Evolutionary conservation across 139 green algal genomes (phyloP), one percentile per base, ranked within the genome.

Genomic region (Ostreobium quekettii): DNA sequence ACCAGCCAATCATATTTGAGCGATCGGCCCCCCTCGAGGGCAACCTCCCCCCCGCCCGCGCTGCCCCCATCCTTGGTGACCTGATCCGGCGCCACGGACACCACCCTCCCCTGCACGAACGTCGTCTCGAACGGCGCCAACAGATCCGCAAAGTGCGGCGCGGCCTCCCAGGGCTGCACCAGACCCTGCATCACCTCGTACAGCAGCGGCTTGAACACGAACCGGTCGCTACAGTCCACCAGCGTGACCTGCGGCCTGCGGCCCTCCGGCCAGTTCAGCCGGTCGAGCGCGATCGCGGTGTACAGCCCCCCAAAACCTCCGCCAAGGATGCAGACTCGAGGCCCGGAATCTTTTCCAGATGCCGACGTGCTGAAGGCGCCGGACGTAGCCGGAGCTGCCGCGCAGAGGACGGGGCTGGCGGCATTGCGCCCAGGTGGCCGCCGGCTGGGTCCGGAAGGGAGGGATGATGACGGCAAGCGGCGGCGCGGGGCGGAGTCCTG

Each of bases 181-280:
- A 74, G 76, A 15, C 83, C 86, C 33, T 81, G 90, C 19, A 99
- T 63, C 39, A 99, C 82, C 81, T 99, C 95, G 74, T 99, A 99
- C 64, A 99, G 80, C 82, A 99, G 73, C 30, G 95, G 95, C 82
- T 99, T 99, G 83, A 99, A 99, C 4, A 95, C 79, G 76, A 99
- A 99, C 22, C 83, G 76, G 5, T 98, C 93, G 4, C 56, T 79
- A 71, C 93, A 79, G 78, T 99, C 94, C 28, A 99, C 84, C 0
- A 99, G 71, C 1, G 88, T 93, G 2, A 98, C 76, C 83, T 87
- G 76, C 2, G 90, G 91, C 72, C 87, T 91, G n/a, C 69, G 88
- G 58, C 82, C 80, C 11, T 80, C 70, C 0, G 90, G 88, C 94
- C 94, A 99, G 53, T 93, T 79, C 47, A 99, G 74, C 39, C 70